phyloP scores from a whole-genome alignment of 2,329 filamentous ascomycete genomes.

The Alternaria sp. region DNA sequence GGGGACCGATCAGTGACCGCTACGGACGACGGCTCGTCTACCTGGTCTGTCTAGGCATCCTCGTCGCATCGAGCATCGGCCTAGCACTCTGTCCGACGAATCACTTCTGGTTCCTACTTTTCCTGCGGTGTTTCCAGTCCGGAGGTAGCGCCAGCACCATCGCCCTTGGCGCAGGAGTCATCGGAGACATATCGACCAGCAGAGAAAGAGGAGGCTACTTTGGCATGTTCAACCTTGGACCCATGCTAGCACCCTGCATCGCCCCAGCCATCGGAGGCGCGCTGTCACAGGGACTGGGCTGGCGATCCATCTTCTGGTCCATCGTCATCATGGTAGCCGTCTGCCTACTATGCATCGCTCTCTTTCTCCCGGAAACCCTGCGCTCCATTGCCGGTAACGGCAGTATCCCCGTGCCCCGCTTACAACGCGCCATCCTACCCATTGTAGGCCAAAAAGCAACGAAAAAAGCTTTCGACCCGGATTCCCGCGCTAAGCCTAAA shows the following conservation, averaged over 20 bases:
- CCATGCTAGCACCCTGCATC: constrained; percentile 42
- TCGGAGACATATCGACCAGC: constrained; percentile 74
- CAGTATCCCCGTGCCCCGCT: constrained; percentile 33
- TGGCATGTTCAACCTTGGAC: constrained; percentile 67
- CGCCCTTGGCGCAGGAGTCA: constrained; percentile 72
- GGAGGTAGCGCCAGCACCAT: constrained; percentile 54
- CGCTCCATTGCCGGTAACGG: constrained; percentile 55
- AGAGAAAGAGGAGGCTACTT: constrained; percentile 77
- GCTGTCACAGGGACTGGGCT: constrained; percentile 46
- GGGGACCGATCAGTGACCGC: constrained; percentile 62
- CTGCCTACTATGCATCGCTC: constrained; percentile 45
- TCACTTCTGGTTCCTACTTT: constrained; percentile 44
- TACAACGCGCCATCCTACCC: constrained; percentile 34
- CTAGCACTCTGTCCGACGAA: constrained; percentile 47
- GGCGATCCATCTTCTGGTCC: constrained; percentile 52
- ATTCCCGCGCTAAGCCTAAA: constrained; percentile 27
- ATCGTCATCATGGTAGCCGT: constrained; percentile 52
- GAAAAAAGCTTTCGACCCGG: constrained; percentile 16
- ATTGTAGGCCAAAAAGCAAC: constrained; percentile 36
- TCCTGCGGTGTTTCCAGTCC: constrained; percentile 51
- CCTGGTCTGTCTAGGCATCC: constrained; percentile 52
- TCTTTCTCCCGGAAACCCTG: constrained; percentile 55
- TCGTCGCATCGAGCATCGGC: constrained; percentile 46
- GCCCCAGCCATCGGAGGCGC: constrained; percentile 48
- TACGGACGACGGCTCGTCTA: constrained; percentile 62